Conservation (phyloP, 2,329 filamentous ascomycete genomes). For the Aspergillus terreus region DNA sequence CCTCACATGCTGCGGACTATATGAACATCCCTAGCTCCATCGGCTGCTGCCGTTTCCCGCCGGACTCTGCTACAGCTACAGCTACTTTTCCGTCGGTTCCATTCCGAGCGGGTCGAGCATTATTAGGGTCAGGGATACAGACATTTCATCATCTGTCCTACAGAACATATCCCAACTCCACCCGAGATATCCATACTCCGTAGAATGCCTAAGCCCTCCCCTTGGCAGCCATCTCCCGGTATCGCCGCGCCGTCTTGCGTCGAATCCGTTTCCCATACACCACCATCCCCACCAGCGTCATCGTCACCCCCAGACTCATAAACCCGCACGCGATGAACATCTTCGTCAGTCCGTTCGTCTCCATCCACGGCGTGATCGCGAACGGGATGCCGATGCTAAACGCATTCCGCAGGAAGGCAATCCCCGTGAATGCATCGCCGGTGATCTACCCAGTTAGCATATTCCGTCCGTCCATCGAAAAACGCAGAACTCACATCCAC, state of each 20-base stretch:
- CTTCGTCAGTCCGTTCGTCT: slow-evolving; percentile 18
- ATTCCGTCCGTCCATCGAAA: not conserved
- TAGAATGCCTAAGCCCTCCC: too few relatives aligned
- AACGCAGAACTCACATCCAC: slow-evolving; percentile 24
- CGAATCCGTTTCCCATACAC: slow-evolving; percentile 19
- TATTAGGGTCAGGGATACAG: too few relatives aligned
- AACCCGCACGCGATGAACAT: slow-evolving; percentile 27
- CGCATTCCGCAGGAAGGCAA: slow-evolving; percentile 30
- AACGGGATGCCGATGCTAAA: slow-evolving; percentile 30
- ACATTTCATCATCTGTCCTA: too few relatives aligned
- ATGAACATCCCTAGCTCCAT: too few relatives aligned
- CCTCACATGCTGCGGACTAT: too few relatives aligned
- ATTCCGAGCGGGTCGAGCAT: too few relatives aligned
- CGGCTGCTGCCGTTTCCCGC: too few relatives aligned
- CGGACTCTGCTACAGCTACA: too few relatives aligned
- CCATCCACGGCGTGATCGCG: slow-evolving; percentile 28
- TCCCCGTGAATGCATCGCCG: slow-evolving; percentile 23
- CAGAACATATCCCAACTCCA: too few relatives aligned
- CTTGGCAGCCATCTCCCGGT: slow-evolving; percentile 4
- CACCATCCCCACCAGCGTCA: slow-evolving; percentile 18
- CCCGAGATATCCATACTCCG: not conserved
- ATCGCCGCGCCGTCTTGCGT: not conserved
- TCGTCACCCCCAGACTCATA: slow-evolving; percentile 18
- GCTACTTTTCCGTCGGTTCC: too few relatives aligned
- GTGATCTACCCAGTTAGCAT: slow-evolving; percentile 8